Evolutionary conservation across 2,329 filamentous ascomycete genomes (phyloP).

Genomic region (Lachnellula hyalina): DNA sequence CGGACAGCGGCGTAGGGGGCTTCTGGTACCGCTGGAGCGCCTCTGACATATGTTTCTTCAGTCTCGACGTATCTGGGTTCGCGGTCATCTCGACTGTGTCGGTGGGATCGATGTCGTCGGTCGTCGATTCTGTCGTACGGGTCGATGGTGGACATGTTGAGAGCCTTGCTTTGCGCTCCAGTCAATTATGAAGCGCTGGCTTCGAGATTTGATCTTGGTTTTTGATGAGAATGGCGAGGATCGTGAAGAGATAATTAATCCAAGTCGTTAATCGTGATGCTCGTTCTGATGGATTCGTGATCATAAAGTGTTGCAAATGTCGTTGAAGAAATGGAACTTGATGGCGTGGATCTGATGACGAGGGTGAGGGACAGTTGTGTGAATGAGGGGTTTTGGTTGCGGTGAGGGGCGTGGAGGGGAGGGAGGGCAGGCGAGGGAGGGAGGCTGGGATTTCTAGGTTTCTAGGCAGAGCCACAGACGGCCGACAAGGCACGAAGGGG

Average conservation of each 20-base stretch:
- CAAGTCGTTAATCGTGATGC: neutral
- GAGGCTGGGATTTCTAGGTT: neutral
- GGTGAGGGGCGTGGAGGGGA: conserved; percentile 3
- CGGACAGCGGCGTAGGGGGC: conserved; percentile 31
- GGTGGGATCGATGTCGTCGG: conserved; percentile 24
- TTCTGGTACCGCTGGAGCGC: conserved; percentile 18
- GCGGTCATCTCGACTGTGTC: conserved; percentile 31
- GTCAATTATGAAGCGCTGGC: neutral
- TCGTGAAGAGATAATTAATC: neutral
- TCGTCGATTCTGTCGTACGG: conserved; percentile 27
- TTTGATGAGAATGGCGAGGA: neutral
- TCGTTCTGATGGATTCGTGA: neutral
- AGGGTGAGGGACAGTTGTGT: neutral
- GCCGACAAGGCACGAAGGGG: too few relatives aligned
- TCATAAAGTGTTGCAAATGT: neutral
- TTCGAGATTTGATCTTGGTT: neutral
- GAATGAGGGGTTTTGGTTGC: neutral
- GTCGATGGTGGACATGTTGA: conserved; percentile 26
- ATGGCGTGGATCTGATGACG: conserved; percentile 1
- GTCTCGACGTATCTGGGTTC: conserved; percentile 50
- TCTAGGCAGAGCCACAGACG: neutral
- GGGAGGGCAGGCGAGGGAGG: neutral
- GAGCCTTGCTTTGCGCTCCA: neutral
- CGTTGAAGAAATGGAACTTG: neutral
- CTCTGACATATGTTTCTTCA: conserved; percentile 31